phyloP scores from a whole-genome alignment of 306 rosid genomes.

The Malus domestica region DNA sequence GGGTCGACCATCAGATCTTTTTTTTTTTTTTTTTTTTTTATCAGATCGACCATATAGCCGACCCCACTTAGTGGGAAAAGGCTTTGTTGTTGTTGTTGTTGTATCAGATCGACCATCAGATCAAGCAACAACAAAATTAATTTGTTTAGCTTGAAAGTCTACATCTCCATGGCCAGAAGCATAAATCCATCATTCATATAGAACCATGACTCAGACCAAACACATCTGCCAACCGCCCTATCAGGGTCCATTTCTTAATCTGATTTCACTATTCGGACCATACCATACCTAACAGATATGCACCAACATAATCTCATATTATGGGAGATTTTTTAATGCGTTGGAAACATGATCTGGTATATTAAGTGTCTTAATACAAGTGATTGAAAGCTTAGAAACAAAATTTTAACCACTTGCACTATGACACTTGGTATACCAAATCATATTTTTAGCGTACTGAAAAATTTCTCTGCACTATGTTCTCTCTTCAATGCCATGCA shows the following conservation, averaged over 20 bases:
- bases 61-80: no score
- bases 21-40: no score
- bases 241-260: neutral
- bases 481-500: no score
- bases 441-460: no score
- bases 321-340: no score
- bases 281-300: neutral
- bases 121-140: neutral
- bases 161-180: neutral
- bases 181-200: neutral
- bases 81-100: no score
- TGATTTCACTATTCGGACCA: neutral
- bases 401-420: no score
- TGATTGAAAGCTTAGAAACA: no score
- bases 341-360: fast-evolving
- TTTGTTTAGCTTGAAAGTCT: neutral
- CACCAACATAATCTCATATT: no score
- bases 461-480: no score
- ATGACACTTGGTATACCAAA: no score
- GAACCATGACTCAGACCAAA: neutral
- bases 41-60: neutral
- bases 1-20: neutral
- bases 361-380: no score
- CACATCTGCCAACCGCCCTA: neutral
- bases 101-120: neutral